Evolutionary conservation across 768 basidiomycete species (phyloP).

Genomic region (Rhodotorula babjevae): DNA sequence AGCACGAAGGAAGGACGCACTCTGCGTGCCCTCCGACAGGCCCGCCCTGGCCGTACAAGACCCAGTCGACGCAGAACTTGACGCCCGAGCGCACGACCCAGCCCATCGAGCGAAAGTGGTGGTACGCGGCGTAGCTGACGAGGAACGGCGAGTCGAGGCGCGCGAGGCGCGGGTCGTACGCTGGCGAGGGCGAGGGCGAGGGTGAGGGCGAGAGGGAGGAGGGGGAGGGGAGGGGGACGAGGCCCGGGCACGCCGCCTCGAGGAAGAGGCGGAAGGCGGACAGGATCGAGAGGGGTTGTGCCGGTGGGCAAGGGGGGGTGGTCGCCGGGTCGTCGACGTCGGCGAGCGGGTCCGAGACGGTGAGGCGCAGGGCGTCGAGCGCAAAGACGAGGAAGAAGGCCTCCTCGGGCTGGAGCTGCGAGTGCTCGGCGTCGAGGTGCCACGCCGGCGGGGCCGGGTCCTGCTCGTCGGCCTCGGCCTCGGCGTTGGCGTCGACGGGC

Average conservation of each 20-base stretch:
- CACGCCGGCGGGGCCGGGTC: slow-evolving; percentile 22
- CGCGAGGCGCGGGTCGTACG: slow-evolving; percentile 20
- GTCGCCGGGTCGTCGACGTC: background rate
- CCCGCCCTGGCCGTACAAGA: slow-evolving; percentile 71
- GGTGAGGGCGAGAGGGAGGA: background rate
- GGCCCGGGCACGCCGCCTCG: slow-evolving; percentile 4
- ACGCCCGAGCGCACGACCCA: slow-evolving; percentile 95
- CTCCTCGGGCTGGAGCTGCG: slow-evolving; percentile 45
- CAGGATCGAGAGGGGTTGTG: slow-evolving; percentile 31
- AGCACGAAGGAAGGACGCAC: slow-evolving; percentile 52
- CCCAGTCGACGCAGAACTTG: slow-evolving; percentile 94
- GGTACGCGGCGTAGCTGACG: slow-evolving; percentile 80
- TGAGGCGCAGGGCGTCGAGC: slow-evolving; percentile 30
- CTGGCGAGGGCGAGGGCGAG: background rate
- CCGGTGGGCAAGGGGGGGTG: background rate
- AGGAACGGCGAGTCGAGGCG: slow-evolving; percentile 61
- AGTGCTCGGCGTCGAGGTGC: slow-evolving; percentile 41
- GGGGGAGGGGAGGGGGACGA: background rate
- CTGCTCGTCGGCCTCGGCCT: slow-evolving; percentile 15
- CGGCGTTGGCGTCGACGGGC: background rate
- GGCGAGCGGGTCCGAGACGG: slow-evolving; percentile 1
- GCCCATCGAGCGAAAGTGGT: slow-evolving; percentile 90
- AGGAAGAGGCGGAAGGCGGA: slow-evolving; percentile 28
- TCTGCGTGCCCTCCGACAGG: slow-evolving; percentile 94
- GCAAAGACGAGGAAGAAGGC: slow-evolving; percentile 45